These are phyloP conservation scores for Bifiguratus adelaidae DNA, from an alignment of 192 early-diverging fungal genomes.

Conservation along the genomic window DNA sequence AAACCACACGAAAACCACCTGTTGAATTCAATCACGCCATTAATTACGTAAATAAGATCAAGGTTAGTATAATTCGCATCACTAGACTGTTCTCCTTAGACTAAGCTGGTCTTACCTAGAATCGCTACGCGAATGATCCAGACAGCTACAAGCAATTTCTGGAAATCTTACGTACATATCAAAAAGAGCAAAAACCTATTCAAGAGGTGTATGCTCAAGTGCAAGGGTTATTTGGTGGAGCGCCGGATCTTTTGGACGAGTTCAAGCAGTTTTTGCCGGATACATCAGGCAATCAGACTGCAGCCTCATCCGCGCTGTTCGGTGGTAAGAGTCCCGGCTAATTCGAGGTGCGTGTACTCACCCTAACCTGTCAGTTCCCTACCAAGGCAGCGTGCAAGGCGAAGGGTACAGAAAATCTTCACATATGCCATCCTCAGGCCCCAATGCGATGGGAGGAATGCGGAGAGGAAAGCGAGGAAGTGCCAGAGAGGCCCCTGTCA, in stretches of 20 bases:
- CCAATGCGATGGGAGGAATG: too few relatives aligned
- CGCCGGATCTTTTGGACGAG: slow-evolving; percentile 88
- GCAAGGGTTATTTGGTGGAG: slow-evolving; percentile 72
- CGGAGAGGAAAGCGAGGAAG: too few relatives aligned
- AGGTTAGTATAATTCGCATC: slow-evolving; percentile 37
- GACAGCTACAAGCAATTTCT: slow-evolving; percentile 97
- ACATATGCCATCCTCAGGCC: too few relatives aligned
- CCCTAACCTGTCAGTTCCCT: too few relatives aligned
- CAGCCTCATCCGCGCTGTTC: slow-evolving; percentile 22
- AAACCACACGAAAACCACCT: slow-evolving; percentile 45
- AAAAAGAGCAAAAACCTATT: slow-evolving; percentile 92
- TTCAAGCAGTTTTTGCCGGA: slow-evolving; percentile 99
- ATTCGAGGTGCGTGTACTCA: background rate
- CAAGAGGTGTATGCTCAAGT: slow-evolving; percentile 97
- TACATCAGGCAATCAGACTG: slow-evolving; percentile 44
- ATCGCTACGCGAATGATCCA: slow-evolving; percentile 83
- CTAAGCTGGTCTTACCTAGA: slow-evolving; percentile 31
- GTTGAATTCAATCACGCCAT: slow-evolving; percentile 99
- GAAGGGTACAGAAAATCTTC: too few relatives aligned
- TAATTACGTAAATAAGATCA: slow-evolving; percentile 99
- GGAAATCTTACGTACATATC: slow-evolving; percentile 96
- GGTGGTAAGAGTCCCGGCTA: slow-evolving; percentile 9
- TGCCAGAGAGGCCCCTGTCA: too few relatives aligned
- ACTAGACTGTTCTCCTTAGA: background rate
- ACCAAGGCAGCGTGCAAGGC: too few relatives aligned